phyloP scores from a whole-genome alignment of 176 grass and related monocot species.

The Raddia guianensis region DNA sequence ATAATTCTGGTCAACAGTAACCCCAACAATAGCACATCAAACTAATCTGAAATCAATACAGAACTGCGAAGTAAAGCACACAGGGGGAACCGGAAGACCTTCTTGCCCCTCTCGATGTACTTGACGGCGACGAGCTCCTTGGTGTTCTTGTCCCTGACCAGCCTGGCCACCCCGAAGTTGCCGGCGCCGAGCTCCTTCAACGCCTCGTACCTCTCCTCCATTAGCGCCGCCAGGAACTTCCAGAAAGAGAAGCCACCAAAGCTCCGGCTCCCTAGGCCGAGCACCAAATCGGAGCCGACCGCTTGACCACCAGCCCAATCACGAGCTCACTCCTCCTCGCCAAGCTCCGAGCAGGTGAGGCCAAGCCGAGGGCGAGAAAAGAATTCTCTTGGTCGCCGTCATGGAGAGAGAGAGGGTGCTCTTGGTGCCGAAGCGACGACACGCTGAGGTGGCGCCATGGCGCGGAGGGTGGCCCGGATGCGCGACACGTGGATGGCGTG shows the following conservation, averaged over 20 bases:
- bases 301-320: not conserved
- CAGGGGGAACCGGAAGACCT: conserved; percentile 48
- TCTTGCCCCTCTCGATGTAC: conserved; percentile 94
- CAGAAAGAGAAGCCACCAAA: not conserved
- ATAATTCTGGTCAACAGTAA: not conserved
- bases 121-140: conserved; percentile 95
- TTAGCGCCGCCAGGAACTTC: conserved; percentile 19
- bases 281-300: not conserved
- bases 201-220: conserved; percentile 91
- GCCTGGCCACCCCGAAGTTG: conserved; percentile 88
- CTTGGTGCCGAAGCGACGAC: conserved; percentile 32
- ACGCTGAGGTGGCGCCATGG: not conserved
- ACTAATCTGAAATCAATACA: conserved; percentile 13
- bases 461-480: not conserved
- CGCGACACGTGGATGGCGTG: conserved; percentile 32
- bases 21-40: not conserved
- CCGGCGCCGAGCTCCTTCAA: conserved; percentile 85
- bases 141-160: conserved; percentile 81
- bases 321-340: not conserved
- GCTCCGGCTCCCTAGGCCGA: not conserved
- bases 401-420: conserved; percentile 47
- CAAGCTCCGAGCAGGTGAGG: conserved; percentile 1
- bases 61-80: conserved; percentile 14
- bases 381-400: conserved; percentile 41
- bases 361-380: not conserved